Evolutionary conservation across 352 stramenopile genomes (phyloP).

Genomic region (Globisporangium rhizosaccharum): DNA sequence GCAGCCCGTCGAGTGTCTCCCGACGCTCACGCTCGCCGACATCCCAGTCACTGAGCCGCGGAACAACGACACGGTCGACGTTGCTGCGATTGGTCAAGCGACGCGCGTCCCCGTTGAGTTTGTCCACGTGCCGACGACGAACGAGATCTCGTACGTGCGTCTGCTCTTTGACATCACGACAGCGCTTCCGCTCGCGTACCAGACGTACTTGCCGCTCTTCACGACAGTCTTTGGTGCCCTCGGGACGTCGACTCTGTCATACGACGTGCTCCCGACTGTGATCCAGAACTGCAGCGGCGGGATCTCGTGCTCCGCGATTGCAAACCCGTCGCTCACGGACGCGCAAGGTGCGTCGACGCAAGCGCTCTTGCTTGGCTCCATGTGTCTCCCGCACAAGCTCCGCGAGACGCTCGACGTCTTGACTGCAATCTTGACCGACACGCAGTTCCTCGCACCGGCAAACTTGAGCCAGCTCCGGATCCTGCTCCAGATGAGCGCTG

Average conservation of each 20-base stretch:
- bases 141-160: conserved; percentile 80
- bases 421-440: conserved; percentile 60
- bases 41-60: conserved; percentile 45
- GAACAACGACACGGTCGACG: conserved; percentile 47
- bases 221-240: conserved; percentile 64
- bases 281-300: conserved; percentile 77
- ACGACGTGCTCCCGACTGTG: conserved; percentile 64
- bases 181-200: conserved; percentile 50
- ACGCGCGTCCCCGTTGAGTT: conserved; percentile 30
- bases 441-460: conserved; percentile 60
- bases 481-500: conserved; percentile 63
- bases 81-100: conserved; percentile 20
- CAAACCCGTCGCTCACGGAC: conserved; percentile 51
- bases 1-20: conserved; percentile 68
- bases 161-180: conserved; percentile 54
- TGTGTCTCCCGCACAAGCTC: conserved; percentile 74
- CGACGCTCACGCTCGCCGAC: conserved; percentile 63
- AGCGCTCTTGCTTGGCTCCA: conserved; percentile 54
- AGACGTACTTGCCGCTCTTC: conserved; percentile 66
- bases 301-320: conserved; percentile 53
- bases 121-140: conserved; percentile 68
- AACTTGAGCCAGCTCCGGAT: conserved; percentile 75
- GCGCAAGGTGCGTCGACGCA: conserved; percentile 37
- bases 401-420: conserved; percentile 55
- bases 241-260: conserved; percentile 58